These are phyloP conservation scores for Xylaria arbuscula DNA, from an alignment of 2,329 filamentous ascomycete genomes.

Conservation along the genomic window DNA sequence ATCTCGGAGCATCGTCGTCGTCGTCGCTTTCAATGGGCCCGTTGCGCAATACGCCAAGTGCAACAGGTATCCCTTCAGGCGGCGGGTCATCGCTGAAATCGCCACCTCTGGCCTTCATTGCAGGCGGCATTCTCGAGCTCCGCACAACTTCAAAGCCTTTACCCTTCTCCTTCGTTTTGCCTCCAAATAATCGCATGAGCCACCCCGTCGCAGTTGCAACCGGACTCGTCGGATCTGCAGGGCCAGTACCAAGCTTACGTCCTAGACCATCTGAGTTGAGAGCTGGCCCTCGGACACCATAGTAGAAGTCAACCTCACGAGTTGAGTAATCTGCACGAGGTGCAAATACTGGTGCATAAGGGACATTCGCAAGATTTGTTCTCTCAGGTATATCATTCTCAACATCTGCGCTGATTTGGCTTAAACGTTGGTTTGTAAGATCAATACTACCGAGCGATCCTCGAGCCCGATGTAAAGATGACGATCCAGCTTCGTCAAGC, in stretches of 20 bases:
- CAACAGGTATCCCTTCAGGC: slow-evolving; percentile 73
- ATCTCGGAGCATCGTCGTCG: slow-evolving; percentile 57
- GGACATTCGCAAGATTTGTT: slow-evolving; percentile 57
- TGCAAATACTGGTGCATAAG: slow-evolving; percentile 56
- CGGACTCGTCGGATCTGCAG: slow-evolving; percentile 91
- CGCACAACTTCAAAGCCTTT: slow-evolving; percentile 98
- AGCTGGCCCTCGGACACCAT: slow-evolving; percentile 88
- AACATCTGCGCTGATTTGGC: slow-evolving; percentile 53
- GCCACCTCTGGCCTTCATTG: slow-evolving; percentile 68
- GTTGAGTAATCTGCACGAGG: slow-evolving; percentile 88
- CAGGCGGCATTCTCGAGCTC: slow-evolving; percentile 85
- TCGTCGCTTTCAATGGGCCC: slow-evolving; percentile 74
- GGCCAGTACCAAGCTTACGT: slow-evolving; percentile 89
- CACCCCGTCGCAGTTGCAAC: slow-evolving; percentile 90
- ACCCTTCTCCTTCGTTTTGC: slow-evolving; percentile 91
- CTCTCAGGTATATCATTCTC: slow-evolving; percentile 55
- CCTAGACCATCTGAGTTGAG: slow-evolving; percentile 84
- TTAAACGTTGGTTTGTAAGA: slow-evolving; percentile 53
- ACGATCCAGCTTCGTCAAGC: slow-evolving; percentile 57
- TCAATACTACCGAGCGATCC: slow-evolving; percentile 55
- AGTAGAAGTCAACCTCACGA: slow-evolving; percentile 96
- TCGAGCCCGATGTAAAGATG: slow-evolving; percentile 51
- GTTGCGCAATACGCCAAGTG: slow-evolving; percentile 68
- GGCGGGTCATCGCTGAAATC: slow-evolving; percentile 74
- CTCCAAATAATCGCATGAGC: slow-evolving; percentile 82